Evolutionary conservation across 1,284 basidiomycete genomes (phyloP).

Genomic region (Stygiomarasmius scandens): DNA sequence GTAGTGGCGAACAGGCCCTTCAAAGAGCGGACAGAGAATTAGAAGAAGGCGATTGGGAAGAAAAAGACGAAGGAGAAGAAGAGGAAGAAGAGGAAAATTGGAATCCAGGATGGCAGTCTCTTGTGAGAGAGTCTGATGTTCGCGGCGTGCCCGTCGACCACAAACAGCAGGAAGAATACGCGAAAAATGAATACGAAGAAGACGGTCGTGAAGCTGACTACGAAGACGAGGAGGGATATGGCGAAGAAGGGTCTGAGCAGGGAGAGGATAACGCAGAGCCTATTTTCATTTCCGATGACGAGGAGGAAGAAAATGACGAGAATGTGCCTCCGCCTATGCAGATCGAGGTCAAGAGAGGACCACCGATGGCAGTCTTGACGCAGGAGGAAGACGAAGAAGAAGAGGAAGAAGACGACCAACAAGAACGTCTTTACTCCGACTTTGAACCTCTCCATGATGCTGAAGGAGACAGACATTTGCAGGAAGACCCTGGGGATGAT

Average conservation of each 20-base stretch:
- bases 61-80: conserved; percentile 22
- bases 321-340: conserved; percentile 15
- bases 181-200: conserved; percentile 21
- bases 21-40: conserved; percentile 3
- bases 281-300: conserved; percentile 18
- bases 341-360: conserved; percentile 17
- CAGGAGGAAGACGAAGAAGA: conserved; percentile 15
- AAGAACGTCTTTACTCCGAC: conserved; percentile 12
- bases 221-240: conserved; percentile 27
- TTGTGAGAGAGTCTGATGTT: not conserved
- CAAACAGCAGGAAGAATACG: conserved; percentile 14
- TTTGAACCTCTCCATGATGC: too few species aligned
- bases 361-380: conserved; percentile 16
- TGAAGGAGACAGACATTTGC: not conserved
- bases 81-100: conserved; percentile 22
- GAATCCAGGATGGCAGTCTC: conserved; percentile 12
- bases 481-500: conserved; percentile 29
- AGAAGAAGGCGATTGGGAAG: conserved; percentile 18
- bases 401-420: not conserved
- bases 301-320: conserved; percentile 27
- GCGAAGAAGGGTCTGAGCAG: conserved; percentile 17
- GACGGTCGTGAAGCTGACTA: conserved; percentile 24
- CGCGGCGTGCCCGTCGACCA: not conserved
- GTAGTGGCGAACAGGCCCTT: not conserved
- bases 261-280: too few species aligned